Base-by-base conservation (phyloP, 495 filamentous ascomycete species). In the Podospora comata region DNA sequence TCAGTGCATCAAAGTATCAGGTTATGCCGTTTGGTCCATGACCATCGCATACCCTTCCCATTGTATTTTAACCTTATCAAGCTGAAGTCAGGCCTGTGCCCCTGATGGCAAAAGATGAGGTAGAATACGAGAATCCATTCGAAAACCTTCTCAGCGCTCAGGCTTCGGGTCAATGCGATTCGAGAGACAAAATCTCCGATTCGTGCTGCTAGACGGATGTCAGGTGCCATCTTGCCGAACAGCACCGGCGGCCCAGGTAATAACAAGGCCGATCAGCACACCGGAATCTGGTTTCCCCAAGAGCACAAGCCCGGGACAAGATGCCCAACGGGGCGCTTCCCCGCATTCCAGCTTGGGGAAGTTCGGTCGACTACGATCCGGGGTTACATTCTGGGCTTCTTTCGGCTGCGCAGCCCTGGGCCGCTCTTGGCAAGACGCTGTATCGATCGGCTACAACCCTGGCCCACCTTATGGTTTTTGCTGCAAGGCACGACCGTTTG, bases 281-380 rank as follows among this genome's bases (percentile, higher is more conserved):
- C 59, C 59, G 4, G 23, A 61, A 4, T 48, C 39, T 13, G 15
- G 3, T 26, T 7, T 32, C 59, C 0, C 2, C 59, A 61, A 27
- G 59, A 32, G n/a, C 28, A 61, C 28, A 20, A 19, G n/a, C 55
- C n/a, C 55, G n/a, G 27, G 59, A 27, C 59, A 32, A 61, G 59
- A 61, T 61, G 27, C 34, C 30, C 32, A 63, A 63, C 61, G 39
- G 39, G 61, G 61, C 18, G n/a, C 30, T 63, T 32, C 61, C 61
- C 61, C 61, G 32, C 30, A 63, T 63, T 63, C 61, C 61, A 28
- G 5, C 20, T 19, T 32, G n/a, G 61, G 61, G 32, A 63, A 63
- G 11, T 13, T 63, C 61, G 61, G 61, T 3, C 4, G 30, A 27
- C 20, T 39, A 63, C 13, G 30, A 18, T 63, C 61, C 61, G 61